Conservation (phyloP, 2,329 filamentous ascomycete genomes). For the Trichoderma lentiforme region DNA sequence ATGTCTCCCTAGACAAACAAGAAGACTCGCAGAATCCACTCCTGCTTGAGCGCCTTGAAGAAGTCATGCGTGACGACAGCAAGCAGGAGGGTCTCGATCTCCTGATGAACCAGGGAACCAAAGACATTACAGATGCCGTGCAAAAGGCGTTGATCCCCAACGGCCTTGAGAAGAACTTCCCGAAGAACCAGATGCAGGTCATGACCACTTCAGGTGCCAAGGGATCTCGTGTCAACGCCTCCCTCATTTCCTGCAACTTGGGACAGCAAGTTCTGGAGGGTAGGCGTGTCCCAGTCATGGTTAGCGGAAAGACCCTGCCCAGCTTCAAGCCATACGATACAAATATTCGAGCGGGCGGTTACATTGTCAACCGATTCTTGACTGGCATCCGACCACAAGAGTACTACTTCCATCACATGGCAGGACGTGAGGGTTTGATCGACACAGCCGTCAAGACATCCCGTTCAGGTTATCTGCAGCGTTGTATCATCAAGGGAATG, state of each 20-base stretch:
- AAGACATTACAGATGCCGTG: constrained; percentile 70
- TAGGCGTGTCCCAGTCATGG: constrained; percentile 91
- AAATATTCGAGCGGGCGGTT: constrained; percentile 83
- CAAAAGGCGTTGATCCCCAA: constrained; percentile 75
- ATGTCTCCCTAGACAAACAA: constrained; percentile 75
- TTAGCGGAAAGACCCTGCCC: constrained; percentile 92
- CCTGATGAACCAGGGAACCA: constrained; percentile 71
- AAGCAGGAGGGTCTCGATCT: constrained; percentile 91
- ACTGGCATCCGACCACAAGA: constrained; percentile 96
- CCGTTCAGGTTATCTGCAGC: constrained; percentile 90
- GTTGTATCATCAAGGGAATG: constrained; percentile 98
- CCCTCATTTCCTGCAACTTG: constrained; percentile 94
- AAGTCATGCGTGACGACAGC: constrained; percentile 82
- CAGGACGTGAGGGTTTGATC: constrained; percentile 94
- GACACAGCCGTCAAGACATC: constrained; percentile 99
- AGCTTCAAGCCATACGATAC: constrained; percentile 94
- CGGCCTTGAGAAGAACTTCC: constrained; percentile 87
- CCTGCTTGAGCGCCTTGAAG: constrained; percentile 75
- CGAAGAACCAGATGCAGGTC: constrained; percentile 96
- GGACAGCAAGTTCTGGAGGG: constrained; percentile 96
- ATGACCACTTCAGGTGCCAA: constrained; percentile 98
- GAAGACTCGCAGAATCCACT: constrained; percentile 64
- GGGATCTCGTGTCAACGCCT: constrained; percentile 88
- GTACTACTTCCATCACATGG: constrained; percentile 99
- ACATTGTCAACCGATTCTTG: constrained; percentile 93